Evolutionary conservation across 495 filamentous ascomycete species (phyloP), one percentile per base, ranked within the genome.

Genomic region (Xylaria longipes): DNA sequence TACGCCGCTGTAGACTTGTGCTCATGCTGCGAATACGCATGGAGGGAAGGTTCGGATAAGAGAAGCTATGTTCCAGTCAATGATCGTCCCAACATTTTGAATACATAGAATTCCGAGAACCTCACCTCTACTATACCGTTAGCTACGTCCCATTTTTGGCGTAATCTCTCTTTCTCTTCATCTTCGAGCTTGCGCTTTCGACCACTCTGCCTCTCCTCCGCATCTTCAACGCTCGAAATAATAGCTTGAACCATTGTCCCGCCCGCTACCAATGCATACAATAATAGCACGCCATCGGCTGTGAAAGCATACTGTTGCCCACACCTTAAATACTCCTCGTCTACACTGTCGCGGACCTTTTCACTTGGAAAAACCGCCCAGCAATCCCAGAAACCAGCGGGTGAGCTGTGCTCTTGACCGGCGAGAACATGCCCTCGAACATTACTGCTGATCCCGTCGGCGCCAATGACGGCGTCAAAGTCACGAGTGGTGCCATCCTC

Each of bases 341-440:
- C 48, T 9, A 52, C 9, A 25, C n/a, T 52, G 48, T 52, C 48
- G 48, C 48, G n/a, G n/a, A 52, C 48, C n/a, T 27, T 52, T 27
- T 52, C 48, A 52, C 7, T 27, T 52, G 48, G 48, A 27, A 52
- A 52, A 27, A 52, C 11, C 8, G 48, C 48, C 48, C 48, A 52
- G n/a, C 48, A 52, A 52, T 52, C 48, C 48, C 48, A 52, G 48
- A 52, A 52, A 52, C n/a, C 48, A 52, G 48, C 48, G 9, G 48
- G 48, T 12, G 48, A 25, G 7, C 48, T 52, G n/a, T 52, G n/a
- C 48, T 52, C 48, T 52, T 52, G n/a, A 3, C 22, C 48, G 48
- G n/a, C 25, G 25, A 52, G 48, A 52, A 52, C 48, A 52, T 52
- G n/a, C 3, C 9, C 48, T 52, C 48, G n/a, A 11, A 52, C 48